Percentiles rank a stretch among this genome's conserved stretches.
These are phyloP conservation scores for Stachybotrys elegans DNA, from an alignment of 2,329 filamentous ascomycete genomes.

Conservation along the genomic window DNA sequence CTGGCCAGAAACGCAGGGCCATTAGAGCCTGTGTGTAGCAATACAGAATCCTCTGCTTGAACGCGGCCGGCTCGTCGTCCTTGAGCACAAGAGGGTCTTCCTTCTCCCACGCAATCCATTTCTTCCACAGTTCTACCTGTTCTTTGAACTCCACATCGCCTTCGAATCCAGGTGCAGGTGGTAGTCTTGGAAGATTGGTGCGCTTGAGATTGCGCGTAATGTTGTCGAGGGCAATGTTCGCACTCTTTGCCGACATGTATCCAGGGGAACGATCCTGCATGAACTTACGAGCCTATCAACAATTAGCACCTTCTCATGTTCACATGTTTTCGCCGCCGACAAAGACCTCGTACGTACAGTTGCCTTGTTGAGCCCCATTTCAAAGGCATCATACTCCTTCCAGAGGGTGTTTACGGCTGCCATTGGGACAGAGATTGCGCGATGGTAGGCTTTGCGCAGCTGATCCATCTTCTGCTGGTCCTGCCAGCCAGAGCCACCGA, in stretches of 20 bases:
- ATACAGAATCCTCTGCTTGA: slow-evolving; percentile 76
- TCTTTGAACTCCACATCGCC: slow-evolving; percentile 78
- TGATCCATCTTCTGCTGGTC: slow-evolving; percentile 98
- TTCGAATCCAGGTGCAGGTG: slow-evolving; percentile 79
- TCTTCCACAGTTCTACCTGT: slow-evolving; percentile 86
- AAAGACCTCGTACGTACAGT: slow-evolving; percentile 60
- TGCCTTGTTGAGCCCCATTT: slow-evolving; percentile 88
- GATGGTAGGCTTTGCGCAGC: slow-evolving; percentile 86
- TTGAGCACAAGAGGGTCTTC: slow-evolving; percentile 84
- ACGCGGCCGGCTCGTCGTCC: slow-evolving; percentile 70
- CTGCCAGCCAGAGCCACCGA: slow-evolving; percentile 87
- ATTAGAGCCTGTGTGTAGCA: slow-evolving; percentile 92
- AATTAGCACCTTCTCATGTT: slow-evolving; percentile 12
- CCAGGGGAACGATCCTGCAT: slow-evolving; percentile 86
- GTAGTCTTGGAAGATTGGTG: slow-evolving; percentile 73
- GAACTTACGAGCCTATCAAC: slow-evolving; percentile 78
- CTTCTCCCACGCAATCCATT: slow-evolving; percentile 94
- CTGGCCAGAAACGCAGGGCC: slow-evolving; percentile 89
- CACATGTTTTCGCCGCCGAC: no score
- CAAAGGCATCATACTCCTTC: slow-evolving; percentile 98
- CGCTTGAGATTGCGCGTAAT: slow-evolving; percentile 72
- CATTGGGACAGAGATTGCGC: slow-evolving; percentile 82
- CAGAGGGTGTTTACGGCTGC: slow-evolving; percentile 77
- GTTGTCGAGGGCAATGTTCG: slow-evolving; percentile 86
- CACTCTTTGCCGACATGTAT: slow-evolving; percentile 94